Conservation (phyloP, 768 basidiomycete species). For the Phaeotremella skinneri region DNA sequence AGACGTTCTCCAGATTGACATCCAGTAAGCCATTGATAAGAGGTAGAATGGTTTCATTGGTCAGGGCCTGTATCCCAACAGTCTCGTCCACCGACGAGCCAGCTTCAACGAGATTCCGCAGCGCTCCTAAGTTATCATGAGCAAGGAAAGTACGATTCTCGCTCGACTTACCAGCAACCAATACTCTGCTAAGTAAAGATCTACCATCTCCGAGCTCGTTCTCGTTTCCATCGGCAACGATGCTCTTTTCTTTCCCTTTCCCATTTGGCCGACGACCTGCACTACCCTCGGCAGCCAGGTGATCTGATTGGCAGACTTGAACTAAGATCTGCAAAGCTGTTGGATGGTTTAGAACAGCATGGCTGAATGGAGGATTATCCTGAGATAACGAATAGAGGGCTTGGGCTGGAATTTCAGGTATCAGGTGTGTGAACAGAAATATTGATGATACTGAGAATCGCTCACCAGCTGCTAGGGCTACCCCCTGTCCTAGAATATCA, state of each 20-base stretch:
- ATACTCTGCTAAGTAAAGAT: conserved; percentile 31
- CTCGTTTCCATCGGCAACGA: conserved; percentile 24
- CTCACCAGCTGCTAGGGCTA: conserved; percentile 77
- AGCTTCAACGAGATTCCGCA: conserved; percentile 34
- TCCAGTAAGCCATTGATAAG: conserved; percentile 43
- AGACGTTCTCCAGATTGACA: conserved; percentile 34
- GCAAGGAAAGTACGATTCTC: not conserved
- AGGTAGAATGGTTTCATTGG: conserved; percentile 42
- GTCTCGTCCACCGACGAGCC: conserved; percentile 27
- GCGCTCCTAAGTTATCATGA: conserved; percentile 27
- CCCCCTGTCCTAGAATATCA: conserved; percentile 65
- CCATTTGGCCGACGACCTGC: conserved; percentile 12
- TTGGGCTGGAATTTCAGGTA: conserved; percentile 62
- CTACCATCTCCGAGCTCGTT: conserved; percentile 50
- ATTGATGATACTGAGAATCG: not conserved
- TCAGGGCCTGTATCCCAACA: conserved; percentile 31
- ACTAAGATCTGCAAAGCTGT: conserved; percentile 27
- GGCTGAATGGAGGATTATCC: conserved; percentile 74
- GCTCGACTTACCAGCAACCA: conserved; percentile 33
- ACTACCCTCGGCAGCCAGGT: conserved; percentile 14
- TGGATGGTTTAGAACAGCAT: conserved; percentile 58
- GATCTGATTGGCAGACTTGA: conserved; percentile 25
- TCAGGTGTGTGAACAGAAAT: not conserved
- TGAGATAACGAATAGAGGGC: conserved; percentile 90
- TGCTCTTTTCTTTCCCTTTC: conserved; percentile 43